Conservation (phyloP, 192 early-diverging fungal species). For the Backusella liffmaniae region DNA sequence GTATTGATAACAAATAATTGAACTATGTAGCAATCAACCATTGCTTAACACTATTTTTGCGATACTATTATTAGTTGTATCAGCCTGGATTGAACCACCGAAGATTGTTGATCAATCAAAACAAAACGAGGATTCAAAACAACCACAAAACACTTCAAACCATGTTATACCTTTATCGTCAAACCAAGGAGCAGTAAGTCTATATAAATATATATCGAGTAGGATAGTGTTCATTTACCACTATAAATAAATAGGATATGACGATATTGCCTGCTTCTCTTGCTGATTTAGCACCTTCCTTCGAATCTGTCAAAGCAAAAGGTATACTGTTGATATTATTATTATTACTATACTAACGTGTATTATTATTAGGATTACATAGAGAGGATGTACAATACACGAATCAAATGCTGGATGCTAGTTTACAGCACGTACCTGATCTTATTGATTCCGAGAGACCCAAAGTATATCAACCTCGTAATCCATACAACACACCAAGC, state of each 20-base stretch:
- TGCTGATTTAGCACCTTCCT: slow-evolving; percentile 54
- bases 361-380: slow-evolving; percentile 30
- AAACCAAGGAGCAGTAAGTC: background rate
- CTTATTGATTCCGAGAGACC: slow-evolving; percentile 81
- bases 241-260: background rate
- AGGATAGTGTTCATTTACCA: background rate
- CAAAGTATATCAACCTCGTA: slow-evolving; percentile 75
- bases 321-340: too few relatives aligned
- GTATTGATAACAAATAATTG: background rate
- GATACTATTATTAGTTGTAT: background rate
- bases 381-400: slow-evolving; percentile 46
- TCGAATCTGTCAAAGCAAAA: slow-evolving; percentile 51
- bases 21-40: too few relatives aligned
- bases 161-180: background rate
- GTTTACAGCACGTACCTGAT: slow-evolving; percentile 81
- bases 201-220: too few relatives aligned
- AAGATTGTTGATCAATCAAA: slow-evolving; percentile 30
- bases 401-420: slow-evolving; percentile 82
- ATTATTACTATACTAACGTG: too few relatives aligned
- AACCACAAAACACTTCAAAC: background rate
- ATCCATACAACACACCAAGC: slow-evolving; percentile 75
- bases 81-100: slow-evolving; percentile 34
- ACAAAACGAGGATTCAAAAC: background rate
- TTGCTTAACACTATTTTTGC: too few relatives aligned
- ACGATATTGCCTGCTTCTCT: slow-evolving; percentile 49